Conservation (phyloP, 2,329 filamentous ascomycete species). For the Colletotrichum limetticola region DNA sequence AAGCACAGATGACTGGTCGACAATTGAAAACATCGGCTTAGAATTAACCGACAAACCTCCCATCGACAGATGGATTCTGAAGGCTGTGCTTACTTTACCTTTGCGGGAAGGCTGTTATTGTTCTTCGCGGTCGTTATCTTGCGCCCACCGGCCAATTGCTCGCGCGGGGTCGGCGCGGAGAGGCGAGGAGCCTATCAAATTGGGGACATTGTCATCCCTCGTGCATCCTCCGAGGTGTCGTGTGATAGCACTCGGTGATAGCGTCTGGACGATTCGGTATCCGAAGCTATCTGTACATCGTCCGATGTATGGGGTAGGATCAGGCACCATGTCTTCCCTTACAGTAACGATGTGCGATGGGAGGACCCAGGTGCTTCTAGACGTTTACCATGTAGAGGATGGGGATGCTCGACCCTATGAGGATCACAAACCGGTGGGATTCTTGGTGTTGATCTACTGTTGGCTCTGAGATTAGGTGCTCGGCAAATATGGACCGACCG, state of each 20-base stretch:
- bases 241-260: constrained; percentile 8
- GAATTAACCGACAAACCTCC: background rate
- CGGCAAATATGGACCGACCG: background rate
- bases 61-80: background rate
- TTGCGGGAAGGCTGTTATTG: background rate
- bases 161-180: constrained; percentile 11
- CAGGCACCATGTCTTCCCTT: background rate
- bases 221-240: background rate
- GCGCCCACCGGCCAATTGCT: background rate
- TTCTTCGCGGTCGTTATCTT: background rate
- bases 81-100: background rate
- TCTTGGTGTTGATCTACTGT: background rate
- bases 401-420: too few relatives aligned
- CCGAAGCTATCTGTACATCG: background rate
- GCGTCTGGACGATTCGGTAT: background rate
- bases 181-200: constrained; percentile 10
- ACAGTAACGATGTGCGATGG: background rate
- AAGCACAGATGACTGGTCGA: background rate
- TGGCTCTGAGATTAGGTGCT: background rate
- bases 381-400: background rate
- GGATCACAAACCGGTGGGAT: background rate
- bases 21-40: background rate
- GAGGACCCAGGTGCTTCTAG: background rate
- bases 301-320: constrained; percentile 1
- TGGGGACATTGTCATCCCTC: constrained; percentile 13